A percentile compares a stretch with the other conserved stretches of the same genome.
phyloP scores from a whole-genome alignment of 768 basidiomycete genomes.

The Tulasnella sp. region DNA sequence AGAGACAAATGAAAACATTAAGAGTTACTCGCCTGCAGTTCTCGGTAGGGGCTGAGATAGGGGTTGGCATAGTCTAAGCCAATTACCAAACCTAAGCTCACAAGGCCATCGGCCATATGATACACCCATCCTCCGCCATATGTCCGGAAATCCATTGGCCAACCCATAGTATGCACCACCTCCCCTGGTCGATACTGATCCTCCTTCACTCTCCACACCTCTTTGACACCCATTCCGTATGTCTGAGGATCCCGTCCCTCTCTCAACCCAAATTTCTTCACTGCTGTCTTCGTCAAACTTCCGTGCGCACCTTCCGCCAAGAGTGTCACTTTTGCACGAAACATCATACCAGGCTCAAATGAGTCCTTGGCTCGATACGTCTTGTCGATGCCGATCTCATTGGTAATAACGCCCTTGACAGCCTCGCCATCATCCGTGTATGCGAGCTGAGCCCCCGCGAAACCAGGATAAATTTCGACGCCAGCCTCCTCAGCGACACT shows the following conservation, averaged over 20 bases:
- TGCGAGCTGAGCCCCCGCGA: constrained; percentile 80
- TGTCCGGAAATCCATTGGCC: constrained; percentile 74
- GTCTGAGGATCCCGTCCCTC: constrained; percentile 75
- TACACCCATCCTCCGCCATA: constrained; percentile 94
- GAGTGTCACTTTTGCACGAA: constrained; percentile 82
- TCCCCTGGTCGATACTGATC: constrained; percentile 54
- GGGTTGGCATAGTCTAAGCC: constrained; percentile 94
- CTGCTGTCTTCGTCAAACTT: constrained; percentile 69
- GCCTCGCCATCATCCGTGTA: constrained; percentile 49
- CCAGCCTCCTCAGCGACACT: constrained; percentile 63
- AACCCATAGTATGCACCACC: constrained; percentile 90
- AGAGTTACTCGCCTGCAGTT: constrained; percentile 58
- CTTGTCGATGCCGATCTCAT: constrained; percentile 86
- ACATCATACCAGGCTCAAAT: constrained; percentile 95
- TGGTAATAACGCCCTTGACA: constrained; percentile 76
- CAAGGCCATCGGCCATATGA: constrained; percentile 87
- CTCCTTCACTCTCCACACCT: constrained; percentile 85
- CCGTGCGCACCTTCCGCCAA: constrained; percentile 95
- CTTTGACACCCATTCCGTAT: constrained; percentile 92
- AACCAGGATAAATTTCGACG: constrained; percentile 94
- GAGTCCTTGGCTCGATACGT: constrained; percentile 64
- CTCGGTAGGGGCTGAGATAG: constrained; percentile 81
- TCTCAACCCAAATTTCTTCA: constrained; percentile 63
- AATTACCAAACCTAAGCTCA: constrained; percentile 83
- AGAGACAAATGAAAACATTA: neutral